Conservation (phyloP, 805 yeast genomes). For the Maudiozyma bulderi region DNA sequence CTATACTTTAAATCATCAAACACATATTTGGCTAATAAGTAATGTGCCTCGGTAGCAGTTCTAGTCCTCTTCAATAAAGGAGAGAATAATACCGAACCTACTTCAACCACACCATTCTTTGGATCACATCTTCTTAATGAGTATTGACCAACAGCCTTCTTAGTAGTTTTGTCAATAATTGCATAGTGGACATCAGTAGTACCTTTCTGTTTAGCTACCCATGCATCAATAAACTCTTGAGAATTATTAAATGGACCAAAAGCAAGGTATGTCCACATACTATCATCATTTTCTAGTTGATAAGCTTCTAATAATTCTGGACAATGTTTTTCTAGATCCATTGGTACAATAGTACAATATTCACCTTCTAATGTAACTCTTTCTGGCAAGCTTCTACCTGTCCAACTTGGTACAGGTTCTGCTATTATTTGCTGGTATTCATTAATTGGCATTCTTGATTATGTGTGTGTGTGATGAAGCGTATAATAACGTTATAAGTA, state of each 20-base stretch:
- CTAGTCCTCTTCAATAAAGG: constrained; percentile 14
- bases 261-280: constrained; percentile 9
- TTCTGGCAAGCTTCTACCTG: constrained; percentile 7
- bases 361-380: constrained; percentile 9
- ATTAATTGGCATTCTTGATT: neutral
- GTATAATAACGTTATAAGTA: no score
- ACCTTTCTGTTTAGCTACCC: neutral
- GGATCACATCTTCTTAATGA: constrained; percentile 22
- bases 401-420: constrained; percentile 6
- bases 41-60: constrained; percentile 27
- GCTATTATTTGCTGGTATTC: neutral
- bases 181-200: constrained; percentile 9
- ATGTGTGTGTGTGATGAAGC: no score
- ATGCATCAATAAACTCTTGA: neutral
- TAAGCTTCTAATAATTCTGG: constrained; percentile 8
- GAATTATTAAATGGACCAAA: constrained; percentile 6
- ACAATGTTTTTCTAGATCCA: constrained; percentile 9
- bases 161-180: constrained; percentile 14
- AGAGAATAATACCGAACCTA: constrained; percentile 23
- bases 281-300: constrained; percentile 2
- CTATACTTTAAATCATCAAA: constrained; percentile 25
- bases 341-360: constrained; percentile 10
- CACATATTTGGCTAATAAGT: constrained; percentile 21
- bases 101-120: constrained; percentile 22
- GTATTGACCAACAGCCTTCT: constrained; percentile 21